Evolutionary conservation across 2,329 filamentous ascomycete genomes (phyloP).

Genomic region (Cladosporium colombiae): DNA sequence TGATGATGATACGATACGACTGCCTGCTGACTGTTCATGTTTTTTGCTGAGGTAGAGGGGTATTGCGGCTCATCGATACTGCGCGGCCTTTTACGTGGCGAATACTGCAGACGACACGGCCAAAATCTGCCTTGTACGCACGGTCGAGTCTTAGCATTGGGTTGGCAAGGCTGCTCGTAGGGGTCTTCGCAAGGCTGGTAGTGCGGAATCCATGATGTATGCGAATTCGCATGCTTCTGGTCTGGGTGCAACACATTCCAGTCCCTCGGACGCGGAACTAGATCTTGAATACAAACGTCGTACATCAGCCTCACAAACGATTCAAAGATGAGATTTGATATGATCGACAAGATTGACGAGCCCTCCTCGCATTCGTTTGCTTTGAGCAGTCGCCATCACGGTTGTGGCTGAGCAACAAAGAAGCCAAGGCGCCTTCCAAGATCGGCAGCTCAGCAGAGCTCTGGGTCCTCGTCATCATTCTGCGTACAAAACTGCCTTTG

Average conservation of each 20-base stretch:
- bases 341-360: neutral
- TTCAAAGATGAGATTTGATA: neutral
- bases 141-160: neutral
- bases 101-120: neutral
- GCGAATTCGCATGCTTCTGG: neutral
- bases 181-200: slow-evolving; percentile 4
- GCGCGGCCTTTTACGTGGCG: neutral
- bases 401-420: slow-evolving; percentile 18
- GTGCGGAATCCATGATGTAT: neutral
- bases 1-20: neutral
- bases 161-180: slow-evolving; percentile 4
- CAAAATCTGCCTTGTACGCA: neutral
- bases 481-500: slow-evolving; percentile 10
- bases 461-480: slow-evolving; percentile 14
- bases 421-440: slow-evolving; percentile 13
- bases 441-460: slow-evolving; percentile 14
- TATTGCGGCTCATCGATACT: neutral
- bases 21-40: neutral
- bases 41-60: neutral
- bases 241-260: neutral
- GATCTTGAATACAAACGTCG: neutral
- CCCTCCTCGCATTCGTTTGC: neutral
- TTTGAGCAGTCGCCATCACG: slow-evolving; percentile 2
- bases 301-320: neutral
- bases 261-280: neutral